A percentile compares a stretch with the other conserved stretches of the same genome.
phyloP scores from a whole-genome alignment of 2,329 filamentous ascomycete species.

The Exophiala sp. region DNA sequence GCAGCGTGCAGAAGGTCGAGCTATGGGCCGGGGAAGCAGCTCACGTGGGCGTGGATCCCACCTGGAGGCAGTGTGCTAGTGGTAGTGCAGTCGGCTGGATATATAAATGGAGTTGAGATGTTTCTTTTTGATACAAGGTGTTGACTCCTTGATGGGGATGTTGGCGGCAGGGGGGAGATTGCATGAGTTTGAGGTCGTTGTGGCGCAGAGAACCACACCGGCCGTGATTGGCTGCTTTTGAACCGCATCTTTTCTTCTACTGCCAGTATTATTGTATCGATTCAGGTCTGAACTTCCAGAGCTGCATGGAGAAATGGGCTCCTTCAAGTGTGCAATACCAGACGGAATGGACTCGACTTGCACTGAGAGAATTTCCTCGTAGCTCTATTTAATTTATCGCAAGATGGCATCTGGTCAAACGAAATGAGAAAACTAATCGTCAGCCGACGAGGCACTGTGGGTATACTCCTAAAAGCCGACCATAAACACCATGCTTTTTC shows the following conservation, averaged over 20 bases:
- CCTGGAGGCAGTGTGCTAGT: conserved; percentile 11
- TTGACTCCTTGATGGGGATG: not conserved
- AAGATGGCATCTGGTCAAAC: too few relatives aligned
- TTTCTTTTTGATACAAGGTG: not conserved
- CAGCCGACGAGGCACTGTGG: too few relatives aligned
- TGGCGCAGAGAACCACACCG: not conserved
- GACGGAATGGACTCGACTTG: too few relatives aligned
- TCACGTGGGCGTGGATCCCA: not conserved
- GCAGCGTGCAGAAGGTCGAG: not conserved
- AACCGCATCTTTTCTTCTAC: not conserved
- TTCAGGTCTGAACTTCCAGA: not conserved
- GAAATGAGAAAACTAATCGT: too few relatives aligned
- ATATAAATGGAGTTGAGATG: not conserved
- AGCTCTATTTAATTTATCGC: too few relatives aligned
- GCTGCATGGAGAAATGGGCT: too few relatives aligned
- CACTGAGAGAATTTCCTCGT: too few relatives aligned
- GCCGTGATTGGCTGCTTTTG: not conserved
- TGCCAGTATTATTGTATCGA: not conserved
- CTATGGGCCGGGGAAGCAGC: not conserved
- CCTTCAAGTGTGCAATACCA: too few relatives aligned
- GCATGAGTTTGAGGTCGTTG: conserved; percentile 11
- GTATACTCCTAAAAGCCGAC: too few relatives aligned
- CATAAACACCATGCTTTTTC: too few relatives aligned
- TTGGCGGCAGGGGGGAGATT: conserved; percentile 12
- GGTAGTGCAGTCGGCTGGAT: not conserved